phyloP scores from a whole-genome alignment of 176 grass and related monocot genomes.

The Musa beccarii region DNA sequence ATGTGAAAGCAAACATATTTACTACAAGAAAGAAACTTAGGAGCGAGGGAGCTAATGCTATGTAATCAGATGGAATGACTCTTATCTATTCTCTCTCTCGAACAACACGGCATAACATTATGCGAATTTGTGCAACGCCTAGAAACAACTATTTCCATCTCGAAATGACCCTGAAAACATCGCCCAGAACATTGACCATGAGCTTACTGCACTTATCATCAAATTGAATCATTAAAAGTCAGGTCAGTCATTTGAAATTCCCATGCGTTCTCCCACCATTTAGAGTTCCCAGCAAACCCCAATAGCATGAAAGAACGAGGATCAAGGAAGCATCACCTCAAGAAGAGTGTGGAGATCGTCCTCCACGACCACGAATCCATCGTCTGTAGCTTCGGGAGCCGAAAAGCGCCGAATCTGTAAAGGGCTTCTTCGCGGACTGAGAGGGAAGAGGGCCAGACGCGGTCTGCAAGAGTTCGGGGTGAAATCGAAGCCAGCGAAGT shows the following conservation, averaged over 20 bases:
- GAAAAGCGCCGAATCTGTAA: conserved; percentile 4
- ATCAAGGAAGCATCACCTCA: conserved; percentile 27
- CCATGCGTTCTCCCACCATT: neutral
- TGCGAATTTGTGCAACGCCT: too few species aligned
- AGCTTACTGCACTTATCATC: too few species aligned
- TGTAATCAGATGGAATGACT: too few species aligned
- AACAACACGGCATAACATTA: too few species aligned
- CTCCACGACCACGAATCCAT: conserved; percentile 50
- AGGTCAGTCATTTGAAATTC: too few species aligned
- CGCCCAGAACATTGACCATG: too few species aligned
- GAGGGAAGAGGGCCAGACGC: conserved; percentile 3
- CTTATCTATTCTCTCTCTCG: too few species aligned
- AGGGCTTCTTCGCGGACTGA: conserved; percentile 13
- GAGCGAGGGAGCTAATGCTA: too few species aligned
- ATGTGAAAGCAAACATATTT: neutral
- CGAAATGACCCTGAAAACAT: too few species aligned
- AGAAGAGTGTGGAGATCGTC: conserved; percentile 74
- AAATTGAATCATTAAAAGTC: neutral
- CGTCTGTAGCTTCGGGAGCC: conserved; percentile 14
- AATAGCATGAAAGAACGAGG: neutral
- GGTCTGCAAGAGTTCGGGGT: neutral
- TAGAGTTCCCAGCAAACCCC: neutral
- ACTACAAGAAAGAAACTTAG: too few species aligned
- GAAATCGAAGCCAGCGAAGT: neutral
- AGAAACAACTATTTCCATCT: too few species aligned